phyloP scores from a whole-genome alignment of 345 rosid species.

The Populus simonii region DNA sequence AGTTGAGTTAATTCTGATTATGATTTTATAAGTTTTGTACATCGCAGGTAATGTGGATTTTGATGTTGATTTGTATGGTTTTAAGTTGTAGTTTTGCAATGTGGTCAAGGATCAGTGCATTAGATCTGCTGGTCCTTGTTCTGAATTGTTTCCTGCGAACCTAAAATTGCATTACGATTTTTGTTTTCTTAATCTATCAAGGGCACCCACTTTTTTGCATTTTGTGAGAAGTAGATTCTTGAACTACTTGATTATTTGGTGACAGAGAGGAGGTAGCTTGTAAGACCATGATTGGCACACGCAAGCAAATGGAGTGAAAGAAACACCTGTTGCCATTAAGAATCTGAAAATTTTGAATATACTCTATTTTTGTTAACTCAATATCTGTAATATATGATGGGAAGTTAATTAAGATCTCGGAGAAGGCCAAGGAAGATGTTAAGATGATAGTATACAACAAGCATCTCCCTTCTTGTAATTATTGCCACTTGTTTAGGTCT shows the following conservation, averaged over 20 bases:
- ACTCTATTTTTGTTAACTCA: neutral
- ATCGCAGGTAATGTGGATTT: neutral
- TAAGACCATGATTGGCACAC: neutral
- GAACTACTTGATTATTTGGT: neutral
- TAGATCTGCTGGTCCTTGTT: neutral
- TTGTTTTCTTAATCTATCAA: neutral
- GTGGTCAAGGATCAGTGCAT: neutral
- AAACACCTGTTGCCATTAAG: neutral
- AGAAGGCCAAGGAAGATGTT: neutral
- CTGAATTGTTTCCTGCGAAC: neutral
- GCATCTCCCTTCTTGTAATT: neutral
- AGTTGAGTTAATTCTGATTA: neutral
- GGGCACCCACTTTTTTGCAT: neutral
- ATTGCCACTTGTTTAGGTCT: neutral
- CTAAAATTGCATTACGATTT: neutral
- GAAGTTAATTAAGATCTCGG: neutral
- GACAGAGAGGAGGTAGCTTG: neutral
- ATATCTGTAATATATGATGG: neutral
- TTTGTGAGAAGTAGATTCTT: neutral
- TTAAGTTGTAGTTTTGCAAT: neutral
- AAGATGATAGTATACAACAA: too few relatives aligned
- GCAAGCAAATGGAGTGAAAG: too few relatives aligned
- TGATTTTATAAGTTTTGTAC: neutral
- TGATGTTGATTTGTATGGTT: neutral
- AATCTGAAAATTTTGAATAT: neutral